Conservation (phyloP, 2,329 filamentous ascomycete genomes). For the Thelonectria rubi region DNA sequence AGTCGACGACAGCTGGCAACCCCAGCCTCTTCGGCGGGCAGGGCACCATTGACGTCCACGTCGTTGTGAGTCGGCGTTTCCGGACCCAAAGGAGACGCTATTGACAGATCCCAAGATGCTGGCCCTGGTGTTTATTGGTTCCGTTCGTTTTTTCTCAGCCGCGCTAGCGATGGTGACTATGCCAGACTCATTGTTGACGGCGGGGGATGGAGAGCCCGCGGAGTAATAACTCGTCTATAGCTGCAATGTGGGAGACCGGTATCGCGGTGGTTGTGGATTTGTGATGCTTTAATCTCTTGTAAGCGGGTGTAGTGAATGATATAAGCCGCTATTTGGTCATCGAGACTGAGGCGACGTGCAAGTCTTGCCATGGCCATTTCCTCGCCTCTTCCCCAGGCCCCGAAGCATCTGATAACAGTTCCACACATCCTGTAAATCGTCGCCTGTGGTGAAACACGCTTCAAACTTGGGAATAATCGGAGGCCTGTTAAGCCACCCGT, state of each 20-base stretch:
- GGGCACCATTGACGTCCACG: slow-evolving; percentile 5
- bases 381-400: too few species aligned
- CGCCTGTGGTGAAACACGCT: not conserved
- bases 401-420: too few species aligned
- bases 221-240: too few species aligned
- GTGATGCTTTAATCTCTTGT: too few species aligned
- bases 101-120: not conserved
- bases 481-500: not conserved
- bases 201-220: too few species aligned
- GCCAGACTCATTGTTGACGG: not conserved
- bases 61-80: slow-evolving; percentile 5
- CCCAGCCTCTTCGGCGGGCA: not conserved
- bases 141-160: not conserved
- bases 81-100: slow-evolving; percentile 7
- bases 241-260: too few species aligned
- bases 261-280: not conserved
- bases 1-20: not conserved
- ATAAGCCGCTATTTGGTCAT: too few species aligned
- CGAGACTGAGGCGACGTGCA: too few species aligned
- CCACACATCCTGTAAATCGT: too few species aligned
- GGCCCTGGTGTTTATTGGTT: not conserved
- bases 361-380: too few species aligned
- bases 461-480: not conserved
- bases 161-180: not conserved
- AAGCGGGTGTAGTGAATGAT: too few species aligned